Evolutionary conservation across 1,139 yeast genomes (phyloP).

Genomic region (Ogataea hybrid): DNA sequence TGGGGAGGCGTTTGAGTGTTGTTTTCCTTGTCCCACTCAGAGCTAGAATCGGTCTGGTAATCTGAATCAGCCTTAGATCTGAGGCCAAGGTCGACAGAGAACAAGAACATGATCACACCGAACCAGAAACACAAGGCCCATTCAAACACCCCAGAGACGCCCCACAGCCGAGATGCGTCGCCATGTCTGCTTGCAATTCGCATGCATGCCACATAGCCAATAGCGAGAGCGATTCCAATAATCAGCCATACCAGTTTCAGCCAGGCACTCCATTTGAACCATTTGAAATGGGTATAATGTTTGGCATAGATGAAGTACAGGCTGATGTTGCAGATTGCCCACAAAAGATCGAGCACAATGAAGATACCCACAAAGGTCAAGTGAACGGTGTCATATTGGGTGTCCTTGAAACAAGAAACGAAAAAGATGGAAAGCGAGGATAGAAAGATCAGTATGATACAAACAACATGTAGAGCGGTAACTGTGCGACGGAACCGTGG

Average conservation of each 20-base stretch:
- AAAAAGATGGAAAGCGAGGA: conserved; percentile 80
- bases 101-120: conserved; percentile 62
- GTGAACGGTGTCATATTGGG: conserved; percentile 59
- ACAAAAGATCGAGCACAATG: conserved; percentile 65
- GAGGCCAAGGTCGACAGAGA: conserved; percentile 61
- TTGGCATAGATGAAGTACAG: conserved; percentile 64
- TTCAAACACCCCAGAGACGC: conserved; percentile 65
- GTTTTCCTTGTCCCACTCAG: conserved; percentile 6
- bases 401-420: conserved; percentile 73
- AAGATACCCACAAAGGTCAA: conserved; percentile 70
- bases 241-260: conserved; percentile 64
- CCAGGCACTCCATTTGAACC: conserved; percentile 49
- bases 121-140: conserved; percentile 86
- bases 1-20: not conserved
- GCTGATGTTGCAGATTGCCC: conserved; percentile 58
- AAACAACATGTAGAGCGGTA: conserved; percentile 45
- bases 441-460: conserved; percentile 53
- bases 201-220: conserved; percentile 59
- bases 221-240: conserved; percentile 68
- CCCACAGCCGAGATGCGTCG: conserved; percentile 26
- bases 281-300: conserved; percentile 21
- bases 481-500: conserved; percentile 51
- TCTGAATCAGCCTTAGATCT: conserved; percentile 5
- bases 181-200: conserved; percentile 34
- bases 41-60: conserved; percentile 3